These are phyloP conservation scores for Elsinoe perseae DNA, from an alignment of 2,329 filamentous ascomycete species.

Conservation along the genomic window DNA sequence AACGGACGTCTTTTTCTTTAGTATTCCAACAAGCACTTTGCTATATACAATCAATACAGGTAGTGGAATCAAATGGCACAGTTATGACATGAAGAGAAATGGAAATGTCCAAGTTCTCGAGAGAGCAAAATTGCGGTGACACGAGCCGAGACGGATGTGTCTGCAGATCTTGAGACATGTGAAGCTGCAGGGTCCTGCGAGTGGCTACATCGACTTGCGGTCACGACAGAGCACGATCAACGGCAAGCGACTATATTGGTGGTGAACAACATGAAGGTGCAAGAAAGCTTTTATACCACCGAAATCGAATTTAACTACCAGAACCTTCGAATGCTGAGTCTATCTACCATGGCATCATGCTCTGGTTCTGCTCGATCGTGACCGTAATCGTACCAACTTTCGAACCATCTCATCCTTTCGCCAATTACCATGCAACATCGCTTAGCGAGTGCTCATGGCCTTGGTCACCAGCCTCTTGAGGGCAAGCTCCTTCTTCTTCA, in stretches of 20 bases:
- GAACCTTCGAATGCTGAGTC: slow-evolving; percentile 11
- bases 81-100: background rate
- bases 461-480: slow-evolving; percentile 98
- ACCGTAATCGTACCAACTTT: background rate
- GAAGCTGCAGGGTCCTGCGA: slow-evolving; percentile 1
- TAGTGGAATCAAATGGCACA: background rate
- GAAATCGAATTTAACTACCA: slow-evolving; percentile 3
- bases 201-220: background rate
- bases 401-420: background rate
- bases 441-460: slow-evolving; percentile 38
- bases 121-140: slow-evolving; percentile 3
- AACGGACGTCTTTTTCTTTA: background rate
- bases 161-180: slow-evolving; percentile 11
- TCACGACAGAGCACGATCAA: background rate
- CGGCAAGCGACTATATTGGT: too few relatives aligned
- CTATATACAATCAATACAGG: background rate
- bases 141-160: slow-evolving; percentile 11
- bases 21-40: slow-evolving; percentile 1
- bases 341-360: slow-evolving; percentile 12
- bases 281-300: slow-evolving; percentile 11
- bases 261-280: slow-evolving; percentile 13
- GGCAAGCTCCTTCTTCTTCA: slow-evolving; percentile 99
- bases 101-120: background rate
- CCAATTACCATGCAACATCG: background rate
- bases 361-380: background rate